These are phyloP conservation scores for Phialocephala sp. DNA, from an alignment of 2,329 filamentous ascomycete species.

Conservation along the genomic window DNA sequence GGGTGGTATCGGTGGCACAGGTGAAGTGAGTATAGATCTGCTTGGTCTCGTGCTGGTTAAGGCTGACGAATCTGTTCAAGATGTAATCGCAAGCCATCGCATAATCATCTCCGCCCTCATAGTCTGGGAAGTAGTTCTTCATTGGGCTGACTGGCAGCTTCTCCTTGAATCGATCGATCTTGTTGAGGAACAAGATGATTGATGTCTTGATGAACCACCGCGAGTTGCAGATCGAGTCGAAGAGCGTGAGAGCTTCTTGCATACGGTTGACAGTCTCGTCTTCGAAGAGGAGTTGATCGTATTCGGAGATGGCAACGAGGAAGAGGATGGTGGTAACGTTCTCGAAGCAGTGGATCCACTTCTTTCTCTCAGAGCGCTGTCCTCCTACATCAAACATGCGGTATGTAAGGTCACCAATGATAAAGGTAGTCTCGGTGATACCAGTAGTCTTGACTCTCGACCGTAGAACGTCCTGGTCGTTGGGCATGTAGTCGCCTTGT, in stretches of 20 bases:
- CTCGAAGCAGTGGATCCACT: conserved; percentile 82
- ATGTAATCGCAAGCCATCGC: conserved; percentile 97
- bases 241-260: conserved; percentile 86
- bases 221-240: conserved; percentile 87
- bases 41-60: conserved; percentile 99
- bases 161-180: conserved; percentile 88
- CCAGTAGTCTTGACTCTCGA: conserved; percentile 92
- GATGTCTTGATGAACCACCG: conserved; percentile 91
- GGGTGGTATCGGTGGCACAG: conserved; percentile 96
- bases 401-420: conserved; percentile 90
- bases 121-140: conserved; percentile 88
- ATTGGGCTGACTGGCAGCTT: conserved; percentile 84
- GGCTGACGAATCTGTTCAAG: conserved; percentile 94
- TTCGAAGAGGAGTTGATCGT: conserved; percentile 95
- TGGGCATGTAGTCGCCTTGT: conserved; percentile 79
- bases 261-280: conserved; percentile 97
- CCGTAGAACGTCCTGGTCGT: conserved; percentile 92
- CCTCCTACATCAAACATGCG: conserved; percentile 87
- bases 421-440: conserved; percentile 95
- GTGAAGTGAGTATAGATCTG: conserved; percentile 99
- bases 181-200: conserved; percentile 88
- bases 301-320: conserved; percentile 93
- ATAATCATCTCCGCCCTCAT: conserved; percentile 95
- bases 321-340: conserved; percentile 88
- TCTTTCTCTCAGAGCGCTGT: conserved; percentile 77